Base-by-base conservation (phyloP, 2,329 filamentous ascomycete genomes). In the Penicillium sp. region DNA sequence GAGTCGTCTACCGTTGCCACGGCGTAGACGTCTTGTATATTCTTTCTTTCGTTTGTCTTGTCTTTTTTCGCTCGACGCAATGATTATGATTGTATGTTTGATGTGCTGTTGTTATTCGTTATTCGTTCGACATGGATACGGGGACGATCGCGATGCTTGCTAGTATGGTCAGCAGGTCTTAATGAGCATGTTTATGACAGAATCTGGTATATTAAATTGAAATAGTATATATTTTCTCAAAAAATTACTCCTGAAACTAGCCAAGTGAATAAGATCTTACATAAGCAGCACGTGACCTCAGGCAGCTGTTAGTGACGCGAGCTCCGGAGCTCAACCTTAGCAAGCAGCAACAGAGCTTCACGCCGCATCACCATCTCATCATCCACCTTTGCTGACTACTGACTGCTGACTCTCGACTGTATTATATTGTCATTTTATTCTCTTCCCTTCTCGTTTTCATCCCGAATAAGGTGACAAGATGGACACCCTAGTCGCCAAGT, bases 401-500 rank as follows among this genome's bases (percentile, higher is more conserved):
- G n/a, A n/a, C n/a, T n/a, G n/a, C n/a, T n/a, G n/a, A n/a, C n/a
- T n/a, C n/a, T 45, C 40, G 14, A 14, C 12, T 52, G 50, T 52
- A 52, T 21, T 52, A 52, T 52, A 52, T 28, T 46, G 56, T 60
- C 62, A 60, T 54, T 60, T 59, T 51, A 18, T 30, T 38, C 33
- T 38, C 35, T 50, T 23, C n/a, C 21, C 26, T 21, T 14, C 28
- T 21, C n/a, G 48, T 18, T n/a, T n/a, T 18, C 24, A 33, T 47
- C 55, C 53, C 47, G 43, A 40, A 47, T 11, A 49, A 47, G 16
- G 21, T 45, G 28, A 49, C 57, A 55, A 52, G 28, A 99, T 99
- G 94, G 91, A 99, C 77, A 84, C 90, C 67, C 86, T 99, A 73
- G 91, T 99, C 67, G 87, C 92, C 65, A 89, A 88, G 76, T 97